Evolutionary conservation across 2,329 filamentous ascomycete species (phyloP).

Genomic region (Ophiosphaerella herpotricha): DNA sequence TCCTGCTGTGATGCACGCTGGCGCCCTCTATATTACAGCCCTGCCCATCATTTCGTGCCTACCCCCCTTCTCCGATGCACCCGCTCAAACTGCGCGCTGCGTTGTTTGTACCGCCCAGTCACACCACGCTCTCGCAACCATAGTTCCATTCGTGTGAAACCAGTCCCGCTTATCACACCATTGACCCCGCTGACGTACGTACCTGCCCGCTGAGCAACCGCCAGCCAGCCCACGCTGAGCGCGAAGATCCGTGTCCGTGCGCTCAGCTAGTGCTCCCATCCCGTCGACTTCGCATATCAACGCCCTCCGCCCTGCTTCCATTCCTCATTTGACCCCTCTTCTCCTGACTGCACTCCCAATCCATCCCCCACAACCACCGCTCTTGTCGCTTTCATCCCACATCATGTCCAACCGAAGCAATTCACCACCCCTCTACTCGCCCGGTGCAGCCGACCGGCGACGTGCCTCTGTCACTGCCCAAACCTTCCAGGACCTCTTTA

Average conservation of each 20-base stretch:
- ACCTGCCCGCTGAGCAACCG: slow-evolving; percentile 1
- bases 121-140: slow-evolving; percentile 19
- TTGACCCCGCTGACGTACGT: slow-evolving; percentile 31
- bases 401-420: slow-evolving; percentile 47
- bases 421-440: slow-evolving; percentile 46
- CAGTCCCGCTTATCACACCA: slow-evolving; percentile 31
- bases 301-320: slow-evolving; percentile 18
- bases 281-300: slow-evolving; percentile 1
- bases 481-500: slow-evolving; percentile 56
- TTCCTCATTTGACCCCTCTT: slow-evolving; percentile 8
- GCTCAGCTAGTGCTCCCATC: slow-evolving; percentile 19
- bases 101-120: not conserved
- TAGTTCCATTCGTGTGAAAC: slow-evolving; percentile 10
- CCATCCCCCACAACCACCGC: slow-evolving; percentile 5
- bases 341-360: not conserved
- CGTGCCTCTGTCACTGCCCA: slow-evolving; percentile 55
- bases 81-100: slow-evolving; percentile 7
- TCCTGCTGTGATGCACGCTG: slow-evolving; percentile 9
- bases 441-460: slow-evolving; percentile 44
- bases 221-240: slow-evolving; percentile 1
- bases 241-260: slow-evolving; percentile 27
- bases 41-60: slow-evolving; percentile 17
- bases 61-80: slow-evolving; percentile 1
- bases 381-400: slow-evolving; percentile 6
- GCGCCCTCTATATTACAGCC: slow-evolving; percentile 31